Evolutionary conservation across 2,329 filamentous ascomycete species (phyloP).

Genomic region (Penicillium sp.): DNA sequence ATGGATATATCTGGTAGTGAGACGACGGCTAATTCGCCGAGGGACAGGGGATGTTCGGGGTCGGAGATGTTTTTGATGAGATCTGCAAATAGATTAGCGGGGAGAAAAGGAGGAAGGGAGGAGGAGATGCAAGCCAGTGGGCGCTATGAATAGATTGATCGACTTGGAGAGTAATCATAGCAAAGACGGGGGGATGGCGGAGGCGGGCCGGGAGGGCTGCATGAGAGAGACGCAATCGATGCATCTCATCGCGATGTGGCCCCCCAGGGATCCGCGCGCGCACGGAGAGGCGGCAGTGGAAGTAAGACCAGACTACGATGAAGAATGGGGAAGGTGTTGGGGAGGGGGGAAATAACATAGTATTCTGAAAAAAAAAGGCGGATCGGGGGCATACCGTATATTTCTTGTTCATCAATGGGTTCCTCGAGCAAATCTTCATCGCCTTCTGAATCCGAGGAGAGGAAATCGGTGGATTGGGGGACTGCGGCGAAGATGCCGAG

Average conservation of each 20-base stretch:
- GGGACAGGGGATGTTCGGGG: slow-evolving; percentile 89
- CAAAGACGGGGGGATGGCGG: no score
- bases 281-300: no score
- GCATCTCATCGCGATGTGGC: no score
- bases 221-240: no score
- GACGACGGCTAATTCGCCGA: slow-evolving; percentile 89
- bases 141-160: not conserved
- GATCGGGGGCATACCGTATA: slow-evolving; percentile 62
- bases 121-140: no score
- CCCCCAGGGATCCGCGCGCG: no score
- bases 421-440: slow-evolving; percentile 62
- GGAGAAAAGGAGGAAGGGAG: no score
- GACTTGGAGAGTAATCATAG: not conserved
- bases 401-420: slow-evolving; percentile 93
- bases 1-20: slow-evolving; percentile 93
- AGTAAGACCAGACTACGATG: no score
- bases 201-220: no score
- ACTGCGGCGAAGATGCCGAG: slow-evolving; percentile 49
- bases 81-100: slow-evolving; percentile 49
- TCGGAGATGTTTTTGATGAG: slow-evolving; percentile 92
- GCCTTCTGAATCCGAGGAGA: slow-evolving; percentile 36
- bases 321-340: not conserved
- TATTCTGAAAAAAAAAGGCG: no score
- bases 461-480: slow-evolving; percentile 47
- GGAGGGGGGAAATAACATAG: no score